Percentiles rank a stretch among this genome's conserved stretches.
Evolutionary conservation across 2,329 filamentous ascomycete genomes (phyloP).

Genomic region (Apiospora malaysiana): DNA sequence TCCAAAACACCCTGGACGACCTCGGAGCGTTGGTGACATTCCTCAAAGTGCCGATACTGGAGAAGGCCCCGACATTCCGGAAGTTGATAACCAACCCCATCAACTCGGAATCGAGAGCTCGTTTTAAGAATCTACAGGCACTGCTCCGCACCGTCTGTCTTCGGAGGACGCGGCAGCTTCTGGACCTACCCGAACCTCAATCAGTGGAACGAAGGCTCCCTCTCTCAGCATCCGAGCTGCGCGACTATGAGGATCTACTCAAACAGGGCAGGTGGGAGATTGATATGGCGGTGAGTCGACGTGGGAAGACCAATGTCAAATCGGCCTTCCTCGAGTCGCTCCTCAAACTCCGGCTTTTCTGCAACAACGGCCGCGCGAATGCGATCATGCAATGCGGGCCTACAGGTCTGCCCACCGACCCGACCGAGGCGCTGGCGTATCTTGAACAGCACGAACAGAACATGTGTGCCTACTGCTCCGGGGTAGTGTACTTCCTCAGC

Average conservation of each 20-base stretch:
- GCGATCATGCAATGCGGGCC: conserved; percentile 14
- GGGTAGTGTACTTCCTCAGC: neutral
- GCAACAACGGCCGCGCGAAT: neutral
- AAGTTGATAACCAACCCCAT: neutral
- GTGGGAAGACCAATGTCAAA: neutral
- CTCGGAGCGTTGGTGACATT: conserved; percentile 19
- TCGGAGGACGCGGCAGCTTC: neutral
- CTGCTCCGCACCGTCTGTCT: neutral
- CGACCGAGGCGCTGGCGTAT: conserved; percentile 10
- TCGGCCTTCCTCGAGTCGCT: neutral
- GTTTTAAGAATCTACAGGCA: neutral
- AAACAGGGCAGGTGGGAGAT: neutral
- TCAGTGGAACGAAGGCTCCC: neutral
- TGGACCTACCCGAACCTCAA: neutral
- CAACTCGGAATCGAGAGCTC: neutral
- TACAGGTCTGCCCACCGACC: conserved; percentile 6
- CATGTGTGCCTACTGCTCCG: neutral
- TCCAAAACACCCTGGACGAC: conserved; percentile 23
- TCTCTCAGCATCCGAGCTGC: neutral
- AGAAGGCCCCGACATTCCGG: neutral
- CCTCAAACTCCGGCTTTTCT: neutral
- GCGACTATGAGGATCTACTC: neutral
- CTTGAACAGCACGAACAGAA: neutral
- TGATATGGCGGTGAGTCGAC: neutral
- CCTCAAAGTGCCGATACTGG: conserved; percentile 18